Conservation (phyloP, 495 filamentous ascomycete species). For the Xylaria cubensis region DNA sequence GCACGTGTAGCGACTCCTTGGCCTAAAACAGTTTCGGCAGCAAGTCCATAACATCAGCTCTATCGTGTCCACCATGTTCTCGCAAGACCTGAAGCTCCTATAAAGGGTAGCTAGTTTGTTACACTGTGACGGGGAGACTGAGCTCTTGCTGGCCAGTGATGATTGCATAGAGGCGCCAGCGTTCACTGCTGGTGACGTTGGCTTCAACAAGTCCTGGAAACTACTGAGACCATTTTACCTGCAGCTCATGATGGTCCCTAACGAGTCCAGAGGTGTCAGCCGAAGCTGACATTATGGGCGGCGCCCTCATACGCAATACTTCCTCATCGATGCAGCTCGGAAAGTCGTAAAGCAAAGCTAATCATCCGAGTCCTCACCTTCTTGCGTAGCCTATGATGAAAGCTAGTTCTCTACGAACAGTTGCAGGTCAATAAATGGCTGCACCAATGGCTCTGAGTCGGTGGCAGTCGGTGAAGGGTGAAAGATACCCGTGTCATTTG, state of each 20-base stretch:
- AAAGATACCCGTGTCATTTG: not conserved
- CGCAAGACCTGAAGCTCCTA: not conserved
- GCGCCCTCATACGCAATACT: not conserved
- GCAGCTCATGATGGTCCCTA: not conserved
- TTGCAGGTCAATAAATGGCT: not conserved
- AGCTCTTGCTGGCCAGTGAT: not conserved
- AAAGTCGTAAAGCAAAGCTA: not conserved
- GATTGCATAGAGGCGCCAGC: not conserved
- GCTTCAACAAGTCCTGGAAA: not conserved
- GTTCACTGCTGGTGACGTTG: not conserved
- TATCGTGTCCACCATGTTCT: not conserved
- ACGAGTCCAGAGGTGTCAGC: not conserved
- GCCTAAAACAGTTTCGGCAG: not conserved
- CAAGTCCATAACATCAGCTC: not conserved
- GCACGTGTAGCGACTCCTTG: not conserved
- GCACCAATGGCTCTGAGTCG: not conserved
- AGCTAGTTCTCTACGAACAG: not conserved
- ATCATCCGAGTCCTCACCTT: not conserved
- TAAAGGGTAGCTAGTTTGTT: not conserved
- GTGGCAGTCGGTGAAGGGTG: constrained; percentile 4
- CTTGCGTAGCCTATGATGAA: not conserved
- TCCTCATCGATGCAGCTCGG: not conserved
- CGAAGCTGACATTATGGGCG: not conserved
- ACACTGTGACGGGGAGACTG: not conserved
- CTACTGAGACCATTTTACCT: not conserved